Conservation (phyloP, 176 grass and related monocot genomes). For the Musa beccarii region DNA sequence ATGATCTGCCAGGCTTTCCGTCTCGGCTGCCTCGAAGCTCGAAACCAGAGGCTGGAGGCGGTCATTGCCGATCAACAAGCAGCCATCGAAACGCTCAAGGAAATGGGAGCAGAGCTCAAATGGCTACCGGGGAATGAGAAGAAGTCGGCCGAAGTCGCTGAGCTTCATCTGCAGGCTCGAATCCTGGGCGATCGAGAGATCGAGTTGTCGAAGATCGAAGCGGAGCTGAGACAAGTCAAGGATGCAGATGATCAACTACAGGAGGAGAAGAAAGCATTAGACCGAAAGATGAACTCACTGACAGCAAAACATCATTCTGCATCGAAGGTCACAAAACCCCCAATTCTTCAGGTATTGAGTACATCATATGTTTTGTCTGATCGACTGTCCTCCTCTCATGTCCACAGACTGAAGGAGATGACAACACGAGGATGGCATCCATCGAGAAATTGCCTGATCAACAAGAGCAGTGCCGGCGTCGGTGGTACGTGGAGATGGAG, state of each 20-base stretch:
- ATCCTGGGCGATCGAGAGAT: conserved; percentile 35
- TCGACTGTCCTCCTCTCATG: background rate
- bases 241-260: conserved; percentile 31
- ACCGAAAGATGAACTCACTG: conserved; percentile 11
- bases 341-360: too few relatives aligned
- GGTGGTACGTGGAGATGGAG: conserved; percentile 72
- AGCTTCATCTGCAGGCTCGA: conserved; percentile 27
- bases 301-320: conserved; percentile 1
- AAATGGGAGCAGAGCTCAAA: conserved; percentile 26
- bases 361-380: too few relatives aligned
- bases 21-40: conserved; percentile 52
- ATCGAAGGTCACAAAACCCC: conserved; percentile 5
- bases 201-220: conserved; percentile 26
- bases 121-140: conserved; percentile 34
- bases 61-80: conserved; percentile 15
- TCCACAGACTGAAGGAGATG: conserved; percentile 13
- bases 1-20: conserved; percentile 80
- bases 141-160: conserved; percentile 31
- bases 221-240: conserved; percentile 35
- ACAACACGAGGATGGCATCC: conserved; percentile 35
- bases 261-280: conserved; percentile 34
- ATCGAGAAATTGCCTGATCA: conserved; percentile 37
- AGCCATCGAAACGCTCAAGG: background rate
- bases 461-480: conserved; percentile 33
- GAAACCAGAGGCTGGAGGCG: conserved; percentile 51